Evolutionary conservation across 1,284 basidiomycete species (phyloP).

Genomic region (Marasmius tenuissimus): DNA sequence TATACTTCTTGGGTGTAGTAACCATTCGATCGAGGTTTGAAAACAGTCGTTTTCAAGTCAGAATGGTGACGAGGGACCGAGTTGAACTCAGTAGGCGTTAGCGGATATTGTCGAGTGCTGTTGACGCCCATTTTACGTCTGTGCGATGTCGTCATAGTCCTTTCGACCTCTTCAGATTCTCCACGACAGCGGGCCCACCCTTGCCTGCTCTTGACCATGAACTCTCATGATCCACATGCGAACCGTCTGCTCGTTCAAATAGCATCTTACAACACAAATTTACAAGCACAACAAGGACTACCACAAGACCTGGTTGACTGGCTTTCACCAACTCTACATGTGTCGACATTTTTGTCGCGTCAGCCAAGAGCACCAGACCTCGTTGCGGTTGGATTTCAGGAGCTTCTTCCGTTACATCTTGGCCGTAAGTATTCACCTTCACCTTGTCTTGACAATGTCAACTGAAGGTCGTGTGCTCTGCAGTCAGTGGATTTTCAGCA

Average conservation of each 20-base stretch:
- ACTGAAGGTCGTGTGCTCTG: background rate
- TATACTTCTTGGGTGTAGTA: too few species aligned
- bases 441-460: conserved; percentile 9
- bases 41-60: too few species aligned
- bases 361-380: conserved; percentile 72
- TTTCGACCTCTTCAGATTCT: too few species aligned
- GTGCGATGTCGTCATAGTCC: too few species aligned
- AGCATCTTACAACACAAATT: conserved; percentile 84
- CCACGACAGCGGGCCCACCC: too few species aligned
- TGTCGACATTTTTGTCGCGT: conserved; percentile 67
- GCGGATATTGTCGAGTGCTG: too few species aligned
- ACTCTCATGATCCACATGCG: conserved; percentile 6
- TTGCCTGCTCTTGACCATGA: background rate
- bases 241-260: conserved; percentile 70
- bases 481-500: conserved; percentile 65
- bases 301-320: conserved; percentile 80
- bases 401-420: conserved; percentile 81
- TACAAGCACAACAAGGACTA: conserved; percentile 43
- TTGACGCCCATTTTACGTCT: too few species aligned
- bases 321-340: conserved; percentile 75
- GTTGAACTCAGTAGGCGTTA: too few species aligned
- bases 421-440: conserved; percentile 54
- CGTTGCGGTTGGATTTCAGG: conserved; percentile 88
- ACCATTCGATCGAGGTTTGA: too few species aligned
- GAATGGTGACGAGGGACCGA: too few species aligned